phyloP scores from a whole-genome alignment of 2,329 filamentous ascomycete species.

The Kalaharituber pfeilii region DNA sequence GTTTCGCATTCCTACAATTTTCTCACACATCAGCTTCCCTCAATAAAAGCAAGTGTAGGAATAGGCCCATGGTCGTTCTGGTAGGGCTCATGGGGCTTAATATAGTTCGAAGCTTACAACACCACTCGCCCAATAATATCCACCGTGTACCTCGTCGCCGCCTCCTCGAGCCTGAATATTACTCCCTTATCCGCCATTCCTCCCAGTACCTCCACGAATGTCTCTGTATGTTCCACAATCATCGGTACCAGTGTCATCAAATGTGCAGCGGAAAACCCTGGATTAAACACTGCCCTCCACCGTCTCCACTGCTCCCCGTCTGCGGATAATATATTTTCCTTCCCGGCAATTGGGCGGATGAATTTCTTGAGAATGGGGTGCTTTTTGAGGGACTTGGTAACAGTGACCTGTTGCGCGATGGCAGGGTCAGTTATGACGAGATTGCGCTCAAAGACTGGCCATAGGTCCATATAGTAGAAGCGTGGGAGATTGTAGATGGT shows the following conservation, averaged over 20 bases:
- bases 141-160: conserved; percentile 11
- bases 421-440: conserved; percentile 28
- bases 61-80: too few relatives aligned
- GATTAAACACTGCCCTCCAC: conserved; percentile 27
- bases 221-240: conserved; percentile 25
- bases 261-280: conserved; percentile 28
- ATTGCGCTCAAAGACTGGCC: conserved; percentile 27
- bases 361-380: conserved; percentile 20
- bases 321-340: conserved; percentile 26
- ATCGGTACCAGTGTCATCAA: conserved; percentile 26
- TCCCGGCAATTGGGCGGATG: conserved; percentile 25
- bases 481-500: conserved; percentile 23
- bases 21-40: background rate
- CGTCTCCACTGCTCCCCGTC: conserved; percentile 29
- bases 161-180: conserved; percentile 22
- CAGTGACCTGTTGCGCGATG: conserved; percentile 28
- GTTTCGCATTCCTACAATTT: background rate
- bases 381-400: conserved; percentile 27
- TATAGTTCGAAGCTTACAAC: conserved; percentile 6
- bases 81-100: too few relatives aligned
- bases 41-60: background rate
- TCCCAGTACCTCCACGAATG: conserved; percentile 22
- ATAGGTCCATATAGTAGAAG: conserved; percentile 28
- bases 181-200: conserved; percentile 16
- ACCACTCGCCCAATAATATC: conserved; percentile 16